phyloP scores from a whole-genome alignment of 805 yeast genomes.

The Maudiozyma pseudohumilis region DNA sequence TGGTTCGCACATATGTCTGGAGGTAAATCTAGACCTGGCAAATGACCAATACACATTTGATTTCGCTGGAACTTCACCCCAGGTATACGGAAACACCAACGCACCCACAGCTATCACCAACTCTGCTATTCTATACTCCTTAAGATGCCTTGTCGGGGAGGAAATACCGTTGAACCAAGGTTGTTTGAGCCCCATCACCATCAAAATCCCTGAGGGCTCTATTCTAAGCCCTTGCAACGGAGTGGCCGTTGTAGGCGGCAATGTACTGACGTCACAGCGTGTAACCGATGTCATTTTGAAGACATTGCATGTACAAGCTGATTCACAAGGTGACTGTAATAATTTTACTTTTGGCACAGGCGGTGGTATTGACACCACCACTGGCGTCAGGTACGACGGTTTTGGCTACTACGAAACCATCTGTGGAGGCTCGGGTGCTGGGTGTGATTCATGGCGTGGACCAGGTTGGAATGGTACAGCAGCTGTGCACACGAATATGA shows the following conservation, averaged over 20 bases:
- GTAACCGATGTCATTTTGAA: constrained; percentile 81
- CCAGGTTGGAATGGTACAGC: constrained; percentile 75
- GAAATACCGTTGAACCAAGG: constrained; percentile 93
- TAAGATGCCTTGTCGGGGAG: constrained; percentile 74
- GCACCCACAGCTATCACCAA: constrained; percentile 87
- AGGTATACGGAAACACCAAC: constrained; percentile 80
- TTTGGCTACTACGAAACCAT: constrained; percentile 92
- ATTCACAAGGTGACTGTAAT: constrained; percentile 93
- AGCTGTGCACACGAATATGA: constrained; percentile 92
- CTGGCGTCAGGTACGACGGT: constrained; percentile 40
- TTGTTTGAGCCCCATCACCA: constrained; percentile 68
- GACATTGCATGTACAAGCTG: constrained; percentile 85
- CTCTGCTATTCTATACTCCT: constrained; percentile 80
- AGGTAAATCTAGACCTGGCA: constrained; percentile 39
- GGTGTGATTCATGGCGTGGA: constrained; percentile 39
- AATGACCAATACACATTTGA: constrained; percentile 65
- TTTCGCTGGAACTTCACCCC: constrained; percentile 79
- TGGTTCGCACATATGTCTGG: constrained; percentile 57
- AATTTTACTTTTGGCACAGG: constrained; percentile 86
- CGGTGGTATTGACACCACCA: constrained; percentile 46
- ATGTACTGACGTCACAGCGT: constrained; percentile 90
- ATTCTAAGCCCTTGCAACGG: constrained; percentile 67
- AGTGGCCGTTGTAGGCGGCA: constrained; percentile 92
- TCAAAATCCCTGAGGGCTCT: constrained; percentile 52
- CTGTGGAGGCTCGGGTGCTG: constrained; percentile 93